phyloP scores from a whole-genome alignment of 352 stramenopile genomes.

The Phytopythium ostracodes region DNA sequence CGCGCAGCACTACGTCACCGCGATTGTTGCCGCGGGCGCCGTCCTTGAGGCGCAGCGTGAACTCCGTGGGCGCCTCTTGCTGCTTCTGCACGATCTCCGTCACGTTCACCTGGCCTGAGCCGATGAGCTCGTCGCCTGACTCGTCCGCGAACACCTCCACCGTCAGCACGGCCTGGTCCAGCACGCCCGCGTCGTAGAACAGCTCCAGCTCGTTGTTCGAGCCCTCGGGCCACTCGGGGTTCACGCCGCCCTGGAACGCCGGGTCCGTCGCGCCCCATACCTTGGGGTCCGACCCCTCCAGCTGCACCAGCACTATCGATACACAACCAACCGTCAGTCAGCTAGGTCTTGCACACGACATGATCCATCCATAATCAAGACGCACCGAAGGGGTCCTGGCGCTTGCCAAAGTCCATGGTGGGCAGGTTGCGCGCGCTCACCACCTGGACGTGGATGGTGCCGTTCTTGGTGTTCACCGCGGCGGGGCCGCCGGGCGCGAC shows the following conservation, averaged over 20 bases:
- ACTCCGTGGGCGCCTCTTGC: slow-evolving; percentile 24
- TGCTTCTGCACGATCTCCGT: slow-evolving; percentile 37
- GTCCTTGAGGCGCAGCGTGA: slow-evolving; percentile 51
- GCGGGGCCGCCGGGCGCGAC: slow-evolving; percentile 1
- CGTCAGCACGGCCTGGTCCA: slow-evolving; percentile 49
- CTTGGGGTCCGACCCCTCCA: slow-evolving; percentile 62
- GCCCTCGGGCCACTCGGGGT: slow-evolving; percentile 60
- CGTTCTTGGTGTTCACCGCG: slow-evolving; percentile 23
- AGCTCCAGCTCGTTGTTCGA: slow-evolving; percentile 82
- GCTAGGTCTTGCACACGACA: too few species aligned
- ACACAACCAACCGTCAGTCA: not conserved
- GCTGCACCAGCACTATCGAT: slow-evolving; percentile 54
- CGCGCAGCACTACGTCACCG: slow-evolving; percentile 49
- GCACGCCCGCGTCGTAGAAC: slow-evolving; percentile 59
- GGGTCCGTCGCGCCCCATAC: slow-evolving; percentile 63
- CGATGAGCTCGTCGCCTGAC: slow-evolving; percentile 66
- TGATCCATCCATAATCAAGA: not conserved
- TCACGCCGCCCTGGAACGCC: slow-evolving; percentile 50
- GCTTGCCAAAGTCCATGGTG: slow-evolving; percentile 78
- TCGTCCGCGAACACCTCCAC: slow-evolving; percentile 76
- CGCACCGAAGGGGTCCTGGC: slow-evolving; percentile 70
- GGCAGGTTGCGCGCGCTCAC: slow-evolving; percentile 54
- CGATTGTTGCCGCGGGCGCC: slow-evolving; percentile 32
- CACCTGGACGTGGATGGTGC: slow-evolving; percentile 76
- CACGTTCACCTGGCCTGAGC: slow-evolving; percentile 59